Evolutionary conservation across 1,284 basidiomycete genomes (phyloP), one percentile per base, ranked within the genome.

Genomic region (Rhodotorula sp.): DNA sequence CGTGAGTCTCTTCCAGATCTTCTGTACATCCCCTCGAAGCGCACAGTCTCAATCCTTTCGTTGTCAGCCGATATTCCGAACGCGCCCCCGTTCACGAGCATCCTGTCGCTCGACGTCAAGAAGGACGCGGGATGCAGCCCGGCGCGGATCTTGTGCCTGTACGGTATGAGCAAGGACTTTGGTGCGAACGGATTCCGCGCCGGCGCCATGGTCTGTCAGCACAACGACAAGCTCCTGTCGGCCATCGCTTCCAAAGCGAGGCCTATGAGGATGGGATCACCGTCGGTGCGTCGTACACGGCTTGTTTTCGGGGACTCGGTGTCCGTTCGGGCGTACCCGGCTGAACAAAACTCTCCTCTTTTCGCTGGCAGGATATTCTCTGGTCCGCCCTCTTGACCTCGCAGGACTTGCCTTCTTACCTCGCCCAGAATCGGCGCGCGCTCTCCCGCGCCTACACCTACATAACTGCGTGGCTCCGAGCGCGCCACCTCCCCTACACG

Each of bases 161-260:
- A 76, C 69, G 77, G 70, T 24, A 60, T 64, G 53, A 42, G 42
- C 12, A 83, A 83, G 72, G 82, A 83, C 72, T 83, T 83, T 69
- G 83, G 82, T 68, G 77, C 80, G 46, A 83, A 83, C 73, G 83
- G 83, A 4, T 76, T 75, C n/a, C 79, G 81, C 1, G 74, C 82
- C 45, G 83, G 82, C 24, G 76, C 79, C 8, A 76, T 83, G 7
- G 78, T 83, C 56, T 78, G 78, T 5, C 82, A 82, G 63, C 74
- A 81, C 71, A 83, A 83, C 76, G 78, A 79, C 2, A 67, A 78
- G 20, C 67, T 83, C 18, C 75, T 82, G 18, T 29, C 30, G 0
- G 67, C 66, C 3, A 22, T 71, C 5, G 20, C 62, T 12, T n/a
- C 66, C 3, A 60, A 45, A 0, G 73, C 72, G 14, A 67, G 74